Evolutionary conservation across 805 yeast genomes (phyloP), one percentile per base, ranked within the genome.

Genomic region (Jamesozyma lodderae): DNA sequence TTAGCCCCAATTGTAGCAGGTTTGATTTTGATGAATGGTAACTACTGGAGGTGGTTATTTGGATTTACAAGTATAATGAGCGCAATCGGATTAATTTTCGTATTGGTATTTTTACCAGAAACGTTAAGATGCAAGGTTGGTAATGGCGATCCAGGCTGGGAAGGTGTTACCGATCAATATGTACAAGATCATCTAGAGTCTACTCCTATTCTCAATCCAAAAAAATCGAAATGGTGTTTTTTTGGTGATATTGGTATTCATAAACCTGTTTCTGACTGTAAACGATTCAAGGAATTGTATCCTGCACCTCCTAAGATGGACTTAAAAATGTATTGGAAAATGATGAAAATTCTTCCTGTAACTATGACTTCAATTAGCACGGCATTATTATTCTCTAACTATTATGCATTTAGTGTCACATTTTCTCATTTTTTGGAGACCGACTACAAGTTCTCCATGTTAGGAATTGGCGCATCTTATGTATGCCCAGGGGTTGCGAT

Each of bases 1-100:
- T 47, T 86, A 2, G 86, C 94, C 2, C 96, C 96, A 2, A 79
- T 87, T 13, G 55, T 79, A 36, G 87, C 94, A 27, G 95, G 96
- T 44, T 75, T 79, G 1, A 77, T 88, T 20, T 70, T 84, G 3
- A 64, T 71, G 43, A 67, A 63, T 6, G 81, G 84, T 76, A 29
- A 82, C 81, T 79, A 68, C 77, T 63, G 90, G 94, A 38, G 86
- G 85, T 43, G 94, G 86, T 56, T 87, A 7, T 82, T 82, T 56
- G 79, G 95, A 72, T 75, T 83, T 37, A 64, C 85, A 47, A 80
- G 80, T 10, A 79, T 85, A 16, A 57, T 81, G 41, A 73, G 84
- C 1, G 83, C 78, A 1, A 53, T 69, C 17, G 74, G 73, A 17
- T 63, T 73, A 10, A 10, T 75, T 0, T 40, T 73, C 37, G 70